Percentiles rank a stretch among this genome's conserved stretches.
Evolutionary conservation across 208 protist genomes (phyloP).

Genomic region (Blechomonas ayalai): DNA sequence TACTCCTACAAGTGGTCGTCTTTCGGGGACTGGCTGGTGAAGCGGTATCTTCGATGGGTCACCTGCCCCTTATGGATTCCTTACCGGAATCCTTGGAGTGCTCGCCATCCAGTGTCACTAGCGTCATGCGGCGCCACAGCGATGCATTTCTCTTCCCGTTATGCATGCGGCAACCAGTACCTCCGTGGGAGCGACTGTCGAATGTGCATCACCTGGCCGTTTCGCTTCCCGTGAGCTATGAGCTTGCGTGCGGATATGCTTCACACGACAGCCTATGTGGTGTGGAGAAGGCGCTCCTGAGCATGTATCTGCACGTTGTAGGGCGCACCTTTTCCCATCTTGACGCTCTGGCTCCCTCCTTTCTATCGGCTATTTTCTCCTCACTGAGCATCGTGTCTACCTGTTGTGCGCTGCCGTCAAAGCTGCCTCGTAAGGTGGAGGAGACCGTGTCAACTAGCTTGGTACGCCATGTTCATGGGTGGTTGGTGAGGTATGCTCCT

Average conservation of each 20-base stretch:
- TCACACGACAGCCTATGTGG: no score
- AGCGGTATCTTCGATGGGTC: no score
- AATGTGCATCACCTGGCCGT: no score
- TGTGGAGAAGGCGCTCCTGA: conserved; percentile 9
- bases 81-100: not conserved
- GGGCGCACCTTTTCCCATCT: conserved; percentile 4
- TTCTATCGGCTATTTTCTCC: conserved; percentile 12
- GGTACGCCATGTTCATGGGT: conserved; percentile 4
- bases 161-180: no score
- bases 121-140: conserved; percentile 2
- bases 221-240: no score
- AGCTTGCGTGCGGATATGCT: no score
- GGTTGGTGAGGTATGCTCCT: conserved; percentile 7
- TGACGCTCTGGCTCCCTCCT: conserved; percentile 2
- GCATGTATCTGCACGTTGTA: conserved; percentile 16
- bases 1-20: conserved; percentile 8
- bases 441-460: conserved; percentile 4
- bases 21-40: no score
- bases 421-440: not conserved
- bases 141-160: conserved; percentile 4
- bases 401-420: conserved; percentile 1
- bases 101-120: not conserved
- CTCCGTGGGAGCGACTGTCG: no score
- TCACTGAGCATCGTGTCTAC: conserved; percentile 5
- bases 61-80: no score